Evolutionary conservation across 2,329 filamentous ascomycete genomes (phyloP), one percentile per base, ranked within the genome.

Genomic region (Colletotrichum filicis): DNA sequence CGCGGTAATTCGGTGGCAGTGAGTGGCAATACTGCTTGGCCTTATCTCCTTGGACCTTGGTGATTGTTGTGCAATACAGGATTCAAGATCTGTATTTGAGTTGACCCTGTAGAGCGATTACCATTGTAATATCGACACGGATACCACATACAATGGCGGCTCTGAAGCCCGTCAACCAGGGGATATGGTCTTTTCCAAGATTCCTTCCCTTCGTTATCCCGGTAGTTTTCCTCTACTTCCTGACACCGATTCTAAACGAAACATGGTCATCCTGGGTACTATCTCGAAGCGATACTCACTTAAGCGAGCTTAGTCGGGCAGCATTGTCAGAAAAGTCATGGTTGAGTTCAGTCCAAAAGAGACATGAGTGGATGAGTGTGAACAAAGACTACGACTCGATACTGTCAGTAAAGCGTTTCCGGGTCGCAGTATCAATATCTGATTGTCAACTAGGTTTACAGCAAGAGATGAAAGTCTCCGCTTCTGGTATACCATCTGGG

Each of bases 401-500:
- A 11, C 19, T 49, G 42, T n/a, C 3, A 22, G 42, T 49, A 19
- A 1, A 7, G 5, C 8, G 5, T 8, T 5, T 19, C 9, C 5
- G 6, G 14, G 14, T 3, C 6, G 37, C 37, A 42, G 2, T 42
- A 19, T 5, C 14, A 19, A 42, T 3, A 42, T 19, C 37, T 42
- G 6, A 42, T 42, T 42, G 14, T 49, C 42, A n/a, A 49, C 19
- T n/a, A 49, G 42, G 7, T 49, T 49, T 22, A 49, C 42, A n/a
- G 7, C 42, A 3, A 49, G 42, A 22, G 42, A 49, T 8, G 42
- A 49, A n/a, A 49, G 19, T 19, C 42, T 49, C 8, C 42, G 42
- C 4, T 49, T 49, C 3, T 49, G 42, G 42, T 83, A 81, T 68
- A 79, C 80, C 1, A 74, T 83, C 30, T 85, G 82, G 82, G 83